Base-by-base conservation (phyloP, 495 filamentous ascomycete genomes). In the Daldinia loculata region DNA sequence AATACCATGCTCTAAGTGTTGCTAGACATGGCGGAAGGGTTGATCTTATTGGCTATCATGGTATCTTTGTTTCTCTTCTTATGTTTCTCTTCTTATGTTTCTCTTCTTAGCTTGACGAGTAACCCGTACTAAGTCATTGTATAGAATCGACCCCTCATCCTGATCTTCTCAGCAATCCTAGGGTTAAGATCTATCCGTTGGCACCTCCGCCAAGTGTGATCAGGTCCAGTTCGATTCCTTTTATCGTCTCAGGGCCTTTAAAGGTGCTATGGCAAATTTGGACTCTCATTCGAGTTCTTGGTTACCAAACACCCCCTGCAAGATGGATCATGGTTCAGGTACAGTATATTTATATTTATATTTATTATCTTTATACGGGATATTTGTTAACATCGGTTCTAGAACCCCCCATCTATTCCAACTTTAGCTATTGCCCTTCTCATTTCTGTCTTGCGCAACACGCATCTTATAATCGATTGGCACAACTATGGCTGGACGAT, bases 401-500 rank as follows among this genome's bases (percentile, higher is more conserved):
- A 99, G 84, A 99, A 98, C 80, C 95, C 95, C 5, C 95, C 95
- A 4, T 94, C 94, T 1, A 97, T 99, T 70, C 95, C 95, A 4
- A 95, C 93, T 1, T 85, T 99, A 4, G 85, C 88, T 27, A 82
- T 98, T 53, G 89, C 94, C 3, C 82, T 88, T 12, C 60, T 93
- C 9, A 82, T 92, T 56, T 93, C 91, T 75, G 88, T 88, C 74
- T 81, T 97, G 59, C 92, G 96, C 43, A 89, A 92, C 65, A 95
- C 92, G 26, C 86, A 85, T 62, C 87, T 98, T 2, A 84, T 98
- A 38, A 93, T 98, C 63, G 95, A 99, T 80, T 99, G 95, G 95
- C 95, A 99, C 82, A 99, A 99, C 79, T 97, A 97, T 79, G 95
- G 95, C 67, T 97, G 93, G 84, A 94, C 92, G n/a, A 95, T 98